These are phyloP conservation scores for Cordia subcordata DNA, from an alignment of 257 asterid genomes.

Conservation along the genomic window DNA sequence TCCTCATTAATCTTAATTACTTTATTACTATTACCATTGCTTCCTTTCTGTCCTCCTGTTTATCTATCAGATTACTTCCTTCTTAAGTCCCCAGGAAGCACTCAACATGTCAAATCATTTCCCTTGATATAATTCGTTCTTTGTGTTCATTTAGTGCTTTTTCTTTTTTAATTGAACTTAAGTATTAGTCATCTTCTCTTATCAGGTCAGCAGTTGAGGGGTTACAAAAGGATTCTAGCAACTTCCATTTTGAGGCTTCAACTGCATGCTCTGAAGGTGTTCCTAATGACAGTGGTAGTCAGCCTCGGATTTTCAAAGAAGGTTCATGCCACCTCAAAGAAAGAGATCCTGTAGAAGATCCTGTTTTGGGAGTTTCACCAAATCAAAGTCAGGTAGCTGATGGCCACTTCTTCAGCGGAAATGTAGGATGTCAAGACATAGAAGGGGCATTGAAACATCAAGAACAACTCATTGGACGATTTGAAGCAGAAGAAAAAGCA, in stretches of 20 bases:
- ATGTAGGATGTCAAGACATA: conserved; percentile 38
- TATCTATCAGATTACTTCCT: no score
- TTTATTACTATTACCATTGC: no score
- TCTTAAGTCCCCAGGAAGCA: no score
- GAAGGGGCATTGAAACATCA: conserved; percentile 63
- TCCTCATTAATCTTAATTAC: no score
- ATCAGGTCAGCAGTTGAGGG: conserved; percentile 50
- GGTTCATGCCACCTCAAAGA: conserved; percentile 29
- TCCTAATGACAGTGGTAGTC: conserved; percentile 36
- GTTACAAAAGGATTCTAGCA: conserved; percentile 27
- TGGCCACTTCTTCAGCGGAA: conserved; percentile 23
- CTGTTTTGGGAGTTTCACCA: conserved; percentile 15
- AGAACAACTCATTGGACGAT: conserved; percentile 47
- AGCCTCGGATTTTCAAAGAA: conserved; percentile 27
- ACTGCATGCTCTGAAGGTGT: conserved; percentile 31
- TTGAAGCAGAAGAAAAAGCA: conserved; percentile 72
- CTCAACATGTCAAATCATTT: no score
- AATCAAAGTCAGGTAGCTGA: conserved; percentile 27
- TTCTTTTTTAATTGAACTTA: neutral
- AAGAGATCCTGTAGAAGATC: conserved; percentile 25
- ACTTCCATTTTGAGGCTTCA: conserved; percentile 6
- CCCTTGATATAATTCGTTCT: neutral
- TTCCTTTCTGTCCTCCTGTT: no score
- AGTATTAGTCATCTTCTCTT: conserved; percentile 13
- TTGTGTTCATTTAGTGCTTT: no score